These are phyloP conservation scores for Solanum boliviense DNA, from an alignment of 257 asterid species.

Conservation along the genomic window DNA sequence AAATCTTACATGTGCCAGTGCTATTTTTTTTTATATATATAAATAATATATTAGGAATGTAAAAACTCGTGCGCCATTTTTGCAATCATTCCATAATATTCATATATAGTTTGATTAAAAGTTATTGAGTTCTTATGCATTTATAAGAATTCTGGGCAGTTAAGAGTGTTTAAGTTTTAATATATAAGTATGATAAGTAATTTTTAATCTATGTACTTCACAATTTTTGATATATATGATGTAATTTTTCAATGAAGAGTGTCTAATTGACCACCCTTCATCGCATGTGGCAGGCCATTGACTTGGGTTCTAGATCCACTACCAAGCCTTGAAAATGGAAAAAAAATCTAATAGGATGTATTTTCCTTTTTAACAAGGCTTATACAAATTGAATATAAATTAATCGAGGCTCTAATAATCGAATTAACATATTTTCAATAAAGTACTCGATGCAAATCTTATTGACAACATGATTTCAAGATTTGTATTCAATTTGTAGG, in stretches of 20 bases:
- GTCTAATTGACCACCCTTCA: too few species aligned
- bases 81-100: neutral
- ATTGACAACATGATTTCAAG: neutral
- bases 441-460: neutral
- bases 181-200: too few species aligned
- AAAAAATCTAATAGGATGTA: too few species aligned
- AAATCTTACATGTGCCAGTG: neutral
- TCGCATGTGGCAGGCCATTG: too few species aligned
- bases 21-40: neutral
- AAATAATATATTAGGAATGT: neutral
- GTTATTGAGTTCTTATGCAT: neutral
- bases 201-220: too few species aligned
- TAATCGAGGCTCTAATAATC: neutral
- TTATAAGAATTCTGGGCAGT: too few species aligned
- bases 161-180: too few species aligned
- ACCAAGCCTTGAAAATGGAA: neutral
- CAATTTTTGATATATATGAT: too few species aligned
- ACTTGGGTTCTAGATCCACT: neutral
- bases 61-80: neutral
- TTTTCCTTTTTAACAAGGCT: neutral
- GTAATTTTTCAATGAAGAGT: too few species aligned
- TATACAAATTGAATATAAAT: neutral
- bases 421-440: neutral
- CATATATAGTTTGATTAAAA: too few species aligned
- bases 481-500: neutral